Conservation (phyloP, 2,329 filamentous ascomycete genomes). For the Atkinsonella hypoxylon region DNA sequence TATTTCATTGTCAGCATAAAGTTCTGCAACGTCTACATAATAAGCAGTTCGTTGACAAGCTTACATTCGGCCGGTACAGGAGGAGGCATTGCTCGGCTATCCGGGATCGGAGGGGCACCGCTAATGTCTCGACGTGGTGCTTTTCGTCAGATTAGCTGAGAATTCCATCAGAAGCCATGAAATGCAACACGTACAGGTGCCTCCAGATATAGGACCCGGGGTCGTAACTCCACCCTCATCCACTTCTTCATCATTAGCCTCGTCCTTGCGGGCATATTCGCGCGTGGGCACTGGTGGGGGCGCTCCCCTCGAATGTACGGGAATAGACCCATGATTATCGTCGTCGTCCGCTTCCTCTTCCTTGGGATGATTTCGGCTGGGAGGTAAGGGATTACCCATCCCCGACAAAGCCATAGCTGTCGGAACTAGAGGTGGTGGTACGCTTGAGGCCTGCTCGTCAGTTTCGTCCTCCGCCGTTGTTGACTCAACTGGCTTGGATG, state of each 20-base stretch:
- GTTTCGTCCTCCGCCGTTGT: slow-evolving; percentile 28
- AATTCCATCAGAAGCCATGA: background rate
- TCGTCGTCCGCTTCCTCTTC: slow-evolving; percentile 20
- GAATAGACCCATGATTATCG: slow-evolving; percentile 3
- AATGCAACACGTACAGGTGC: slow-evolving; percentile 9
- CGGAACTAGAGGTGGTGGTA: slow-evolving; percentile 41
- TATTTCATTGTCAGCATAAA: background rate
- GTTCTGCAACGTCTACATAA: background rate
- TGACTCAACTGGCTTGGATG: slow-evolving; percentile 25
- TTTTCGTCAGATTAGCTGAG: slow-evolving; percentile 18
- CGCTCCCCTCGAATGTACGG: slow-evolving; percentile 12
- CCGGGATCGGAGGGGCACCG: slow-evolving; percentile 34
- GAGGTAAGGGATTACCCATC: slow-evolving; percentile 47
- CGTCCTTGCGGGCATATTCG: slow-evolving; percentile 4
- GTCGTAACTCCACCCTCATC: slow-evolving; percentile 24
- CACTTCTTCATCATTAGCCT: slow-evolving; percentile 19
- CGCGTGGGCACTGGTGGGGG: slow-evolving; percentile 20
- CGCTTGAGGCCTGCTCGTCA: slow-evolving; percentile 29
- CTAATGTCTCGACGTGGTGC: slow-evolving; percentile 20
- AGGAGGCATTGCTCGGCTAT: slow-evolving; percentile 41
- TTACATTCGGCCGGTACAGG: slow-evolving; percentile 50
- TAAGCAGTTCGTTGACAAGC: slow-evolving; percentile 13
- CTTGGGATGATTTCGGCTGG: slow-evolving; percentile 22
- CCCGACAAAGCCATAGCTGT: slow-evolving; percentile 58
- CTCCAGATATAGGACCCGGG: slow-evolving; percentile 18